Evolutionary conservation across 805 yeast genomes (phyloP).

Genomic region (Kodamaea neixiangensis): DNA sequence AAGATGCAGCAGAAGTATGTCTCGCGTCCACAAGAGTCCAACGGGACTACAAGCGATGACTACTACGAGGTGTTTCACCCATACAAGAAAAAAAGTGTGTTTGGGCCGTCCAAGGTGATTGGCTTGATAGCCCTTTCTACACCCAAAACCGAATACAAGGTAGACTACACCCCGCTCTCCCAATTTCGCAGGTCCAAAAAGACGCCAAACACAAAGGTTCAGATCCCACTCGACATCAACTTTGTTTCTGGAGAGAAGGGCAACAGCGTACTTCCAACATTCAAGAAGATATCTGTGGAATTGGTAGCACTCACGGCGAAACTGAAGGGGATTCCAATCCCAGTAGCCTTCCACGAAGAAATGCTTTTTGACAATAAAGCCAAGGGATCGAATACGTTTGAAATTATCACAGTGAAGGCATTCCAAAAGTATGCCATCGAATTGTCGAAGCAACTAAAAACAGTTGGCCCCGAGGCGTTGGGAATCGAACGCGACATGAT

Average conservation of each 20-base stretch:
- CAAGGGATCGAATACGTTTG: conserved; percentile 31
- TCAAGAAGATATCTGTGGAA: conserved; percentile 31
- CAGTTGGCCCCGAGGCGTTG: conserved; percentile 24
- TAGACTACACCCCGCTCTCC: conserved; percentile 22
- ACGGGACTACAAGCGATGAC: conserved; percentile 9
- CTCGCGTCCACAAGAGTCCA: not conserved
- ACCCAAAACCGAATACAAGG: conserved; percentile 31
- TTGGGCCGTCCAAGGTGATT: conserved; percentile 31
- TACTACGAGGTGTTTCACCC: conserved; percentile 34
- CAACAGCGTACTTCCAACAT: conserved; percentile 22
- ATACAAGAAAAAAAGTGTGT: conserved; percentile 27
- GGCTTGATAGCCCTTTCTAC: conserved; percentile 37
- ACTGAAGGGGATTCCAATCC: conserved; percentile 35
- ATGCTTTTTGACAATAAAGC: conserved; percentile 35
- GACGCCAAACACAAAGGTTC: conserved; percentile 19
- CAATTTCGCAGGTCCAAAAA: conserved; percentile 13
- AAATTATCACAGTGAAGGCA: conserved; percentile 29
- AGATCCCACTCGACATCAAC: conserved; percentile 32
- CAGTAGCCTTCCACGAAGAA: conserved; percentile 37
- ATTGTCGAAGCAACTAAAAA: conserved; percentile 25
- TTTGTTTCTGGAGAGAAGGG: conserved; percentile 25
- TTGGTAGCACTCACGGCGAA: conserved; percentile 32
- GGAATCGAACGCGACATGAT: conserved; percentile 29
- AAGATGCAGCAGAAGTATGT: conserved; percentile 32
- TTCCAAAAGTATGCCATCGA: conserved; percentile 35